Percentiles rank a stretch among this genome's conserved stretches.
These are phyloP conservation scores for Coemansia sp. DNA, from an alignment of 192 early-diverging fungal genomes.

Conservation along the genomic window DNA sequence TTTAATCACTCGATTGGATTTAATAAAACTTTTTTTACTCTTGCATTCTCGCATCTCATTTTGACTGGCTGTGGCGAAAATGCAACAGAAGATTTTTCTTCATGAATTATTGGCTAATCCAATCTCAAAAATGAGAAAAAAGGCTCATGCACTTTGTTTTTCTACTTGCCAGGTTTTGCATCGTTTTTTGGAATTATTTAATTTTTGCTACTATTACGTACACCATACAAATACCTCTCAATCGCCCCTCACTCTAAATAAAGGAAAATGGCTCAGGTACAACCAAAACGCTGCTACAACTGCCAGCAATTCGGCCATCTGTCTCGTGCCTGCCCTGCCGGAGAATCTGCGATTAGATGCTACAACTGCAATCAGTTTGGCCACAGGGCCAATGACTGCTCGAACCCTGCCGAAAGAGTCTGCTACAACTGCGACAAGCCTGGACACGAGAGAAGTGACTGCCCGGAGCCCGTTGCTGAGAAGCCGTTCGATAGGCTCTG, in stretches of 20 bases:
- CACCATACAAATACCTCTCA: neutral
- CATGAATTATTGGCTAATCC: no score
- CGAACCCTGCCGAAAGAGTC: constrained; percentile 31
- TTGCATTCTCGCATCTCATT: no score
- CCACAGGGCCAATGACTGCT: constrained; percentile 53
- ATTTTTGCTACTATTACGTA: neutral
- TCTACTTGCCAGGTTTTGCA: neutral
- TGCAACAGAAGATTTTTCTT: no score
- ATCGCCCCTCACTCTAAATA: neutral
- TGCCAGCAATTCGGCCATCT: constrained; percentile 55
- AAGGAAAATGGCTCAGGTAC: neutral
- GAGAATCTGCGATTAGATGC: constrained; percentile 46
- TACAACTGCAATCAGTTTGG: constrained; percentile 58
- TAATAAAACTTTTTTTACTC: no score
- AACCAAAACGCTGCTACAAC: constrained; percentile 57
- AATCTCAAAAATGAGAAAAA: neutral
- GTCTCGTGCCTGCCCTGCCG: constrained; percentile 53
- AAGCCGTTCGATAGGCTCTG: constrained; percentile 23
- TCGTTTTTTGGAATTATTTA: constrained; percentile 1
- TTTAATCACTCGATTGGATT: no score
- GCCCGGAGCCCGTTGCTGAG: neutral
- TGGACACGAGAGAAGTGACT: constrained; percentile 43
- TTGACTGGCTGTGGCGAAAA: no score
- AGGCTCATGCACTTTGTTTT: neutral
- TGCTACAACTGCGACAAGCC: constrained; percentile 53